Conservation (phyloP, 495 filamentous ascomycete genomes). For the Xylaria telfairii region DNA sequence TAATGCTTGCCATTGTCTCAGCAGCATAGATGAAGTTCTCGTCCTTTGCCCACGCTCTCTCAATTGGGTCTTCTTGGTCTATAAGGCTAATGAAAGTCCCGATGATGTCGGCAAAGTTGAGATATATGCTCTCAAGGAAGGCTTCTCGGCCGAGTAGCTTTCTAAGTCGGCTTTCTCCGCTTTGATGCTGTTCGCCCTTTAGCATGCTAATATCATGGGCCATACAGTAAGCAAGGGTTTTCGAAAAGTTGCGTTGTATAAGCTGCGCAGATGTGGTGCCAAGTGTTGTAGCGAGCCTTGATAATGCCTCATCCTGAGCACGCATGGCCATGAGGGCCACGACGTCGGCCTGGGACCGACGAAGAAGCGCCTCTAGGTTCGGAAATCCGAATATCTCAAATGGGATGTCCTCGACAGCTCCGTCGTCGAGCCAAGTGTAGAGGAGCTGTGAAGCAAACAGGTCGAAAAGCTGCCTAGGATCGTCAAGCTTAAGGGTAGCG, state of each 20-base stretch:
- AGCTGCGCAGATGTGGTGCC: constrained; percentile 61
- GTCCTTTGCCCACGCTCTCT: constrained; percentile 73
- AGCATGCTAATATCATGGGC: constrained; percentile 74
- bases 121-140: constrained; percentile 65
- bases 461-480: constrained; percentile 74
- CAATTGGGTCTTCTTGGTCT: constrained; percentile 68
- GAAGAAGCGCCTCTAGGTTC: constrained; percentile 70
- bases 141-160: constrained; percentile 69
- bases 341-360: constrained; percentile 77
- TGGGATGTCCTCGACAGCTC: constrained; percentile 71
- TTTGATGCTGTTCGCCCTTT: constrained; percentile 60
- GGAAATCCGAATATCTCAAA: constrained; percentile 82
- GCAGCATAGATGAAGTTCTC: constrained; percentile 62
- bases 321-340: constrained; percentile 86
- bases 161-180: constrained; percentile 70
- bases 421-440: constrained; percentile 82
- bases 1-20: constrained; percentile 70
- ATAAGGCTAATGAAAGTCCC: constrained; percentile 79
- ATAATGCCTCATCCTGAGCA: constrained; percentile 66
- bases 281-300: constrained; percentile 63
- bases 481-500: constrained; percentile 63
- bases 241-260: constrained; percentile 73
- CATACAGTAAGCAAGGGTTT: constrained; percentile 82
- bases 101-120: constrained; percentile 77
- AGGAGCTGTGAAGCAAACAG: constrained; percentile 92